Percentiles rank a stretch among this genome's conserved stretches.
Evolutionary conservation across 805 yeast species (phyloP).

Genomic region (Pichia sporocuriosa): DNA sequence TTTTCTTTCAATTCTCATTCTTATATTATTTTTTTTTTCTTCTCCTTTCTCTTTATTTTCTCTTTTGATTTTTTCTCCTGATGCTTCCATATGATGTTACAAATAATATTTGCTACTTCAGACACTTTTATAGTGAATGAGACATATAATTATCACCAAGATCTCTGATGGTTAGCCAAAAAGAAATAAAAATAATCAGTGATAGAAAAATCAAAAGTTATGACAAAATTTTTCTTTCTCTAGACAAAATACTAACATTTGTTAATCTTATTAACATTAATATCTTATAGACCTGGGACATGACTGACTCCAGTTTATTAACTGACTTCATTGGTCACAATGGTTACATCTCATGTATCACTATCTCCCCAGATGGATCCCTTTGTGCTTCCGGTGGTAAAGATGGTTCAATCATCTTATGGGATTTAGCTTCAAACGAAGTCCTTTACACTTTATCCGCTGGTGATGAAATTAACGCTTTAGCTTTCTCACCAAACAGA

Average conservation of each 20-base stretch:
- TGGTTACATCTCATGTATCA: conserved; percentile 95
- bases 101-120: conserved; percentile 97
- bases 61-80: conserved; percentile 3
- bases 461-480: conserved; percentile 94
- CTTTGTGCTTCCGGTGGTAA: conserved; percentile 99
- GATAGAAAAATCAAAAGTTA: background rate
- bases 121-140: conserved; percentile 84
- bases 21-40: background rate
- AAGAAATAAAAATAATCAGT: background rate
- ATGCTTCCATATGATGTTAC: conserved; percentile 59
- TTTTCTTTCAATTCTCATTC: conserved; percentile 1
- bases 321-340: conserved; percentile 99
- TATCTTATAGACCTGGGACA: conserved; percentile 81
- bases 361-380: conserved; percentile 99
- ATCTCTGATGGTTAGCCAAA: conserved; percentile 77
- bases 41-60: background rate
- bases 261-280: background rate
- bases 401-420: conserved; percentile 97
- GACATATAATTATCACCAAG: conserved; percentile 96
- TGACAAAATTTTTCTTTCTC: background rate
- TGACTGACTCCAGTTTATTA: conserved; percentile 62
- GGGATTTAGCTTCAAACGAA: conserved; percentile 87
- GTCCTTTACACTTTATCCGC: conserved; percentile 91
- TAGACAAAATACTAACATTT: conserved; percentile 16
- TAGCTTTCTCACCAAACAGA: conserved; percentile 99